Evolutionary conservation across 192 early-diverging fungal genomes (phyloP), one percentile per base, ranked within the genome.

Genomic region (Podila epicladia): DNA sequence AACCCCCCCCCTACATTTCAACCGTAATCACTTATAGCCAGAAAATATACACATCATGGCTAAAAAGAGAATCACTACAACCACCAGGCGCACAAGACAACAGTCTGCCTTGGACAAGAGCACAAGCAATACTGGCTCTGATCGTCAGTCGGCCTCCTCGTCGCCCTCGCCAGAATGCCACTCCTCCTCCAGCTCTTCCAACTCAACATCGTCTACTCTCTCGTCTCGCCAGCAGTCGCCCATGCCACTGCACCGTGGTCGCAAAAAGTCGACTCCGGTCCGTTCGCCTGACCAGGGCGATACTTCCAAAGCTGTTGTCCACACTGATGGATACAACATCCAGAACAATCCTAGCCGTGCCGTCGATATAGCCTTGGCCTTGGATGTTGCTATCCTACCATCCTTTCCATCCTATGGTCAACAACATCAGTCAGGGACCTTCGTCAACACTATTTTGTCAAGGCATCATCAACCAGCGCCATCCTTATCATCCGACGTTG

Each of bases 21-120:
- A 24, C 53, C 17, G 9, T 37, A 37, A 0, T 37, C 35, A 9
- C 35, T 37, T 37, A 9, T 6, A 37, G 9, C 35, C 35, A 37
- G 35, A 37, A 37, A 37, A 26, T 6, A 55, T 5, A n/a, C 22
- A 1, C 50, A 55, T 12, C 22, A 55, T 55, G 53, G 53, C 53
- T 17, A 55, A 55, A 55, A 55, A 55, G 53, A 55, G 53, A 55
- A 55, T 55, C 53, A 55, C 53, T 17, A 22, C 53, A 55, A 55
- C 53, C 22, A 24, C 53, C 53, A 55, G 53, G 53, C 12, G 53
- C 5, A 55, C 53, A 55, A 55, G 53, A 55, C 53, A 55, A 22
- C 53, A 55, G 53, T 55, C 53, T n/a, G 53, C 53, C 53, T 26
- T 55, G n/a, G 53, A 55, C 53, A 55, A 55, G 53, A 55, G 12